A percentile compares a stretch with the other conserved stretches of the same genome.
phyloP scores from a whole-genome alignment of 108 stramenopile genomes.

The Hondaea fermentalgiana region DNA sequence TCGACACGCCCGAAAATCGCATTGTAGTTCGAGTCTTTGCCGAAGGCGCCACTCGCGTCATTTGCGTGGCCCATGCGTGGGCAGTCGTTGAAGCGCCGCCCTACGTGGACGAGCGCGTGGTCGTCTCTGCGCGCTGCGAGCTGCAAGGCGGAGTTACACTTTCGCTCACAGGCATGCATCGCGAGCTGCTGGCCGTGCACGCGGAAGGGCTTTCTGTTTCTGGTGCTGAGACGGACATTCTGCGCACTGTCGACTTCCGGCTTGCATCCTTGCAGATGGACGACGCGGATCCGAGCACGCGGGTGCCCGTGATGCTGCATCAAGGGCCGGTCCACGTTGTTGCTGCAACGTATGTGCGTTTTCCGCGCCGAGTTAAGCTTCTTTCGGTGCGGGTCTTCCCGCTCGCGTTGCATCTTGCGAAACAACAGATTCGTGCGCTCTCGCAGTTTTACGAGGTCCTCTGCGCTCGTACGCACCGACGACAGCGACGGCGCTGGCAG shows the following conservation, averaged over 20 bases:
- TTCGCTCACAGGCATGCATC: not conserved
- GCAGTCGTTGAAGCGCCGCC: not conserved
- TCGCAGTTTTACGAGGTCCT: not conserved
- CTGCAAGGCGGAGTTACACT: not conserved
- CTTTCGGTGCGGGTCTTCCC: not conserved
- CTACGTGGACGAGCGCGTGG: not conserved
- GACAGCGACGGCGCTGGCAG: too few species aligned
- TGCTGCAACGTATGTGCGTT: not conserved
- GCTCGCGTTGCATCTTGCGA: not conserved
- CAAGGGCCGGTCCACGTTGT: not conserved
- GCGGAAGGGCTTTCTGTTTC: not conserved
- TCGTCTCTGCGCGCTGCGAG: not conserved
- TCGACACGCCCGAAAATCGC: not conserved
- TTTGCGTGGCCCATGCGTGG: not conserved
- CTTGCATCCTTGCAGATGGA: not conserved
- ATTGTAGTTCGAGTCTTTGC: not conserved
- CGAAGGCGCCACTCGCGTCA: not conserved
- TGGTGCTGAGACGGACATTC: not conserved
- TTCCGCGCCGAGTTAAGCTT: not conserved
- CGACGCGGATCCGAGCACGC: not conserved
- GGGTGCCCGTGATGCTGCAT: not conserved
- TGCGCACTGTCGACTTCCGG: not conserved
- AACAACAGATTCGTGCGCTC: not conserved
- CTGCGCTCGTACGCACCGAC: not conserved
- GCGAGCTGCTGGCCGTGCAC: not conserved